Evolutionary conservation across 2,329 filamentous ascomycete genomes (phyloP).

Genomic region (Epichloe typhina): DNA sequence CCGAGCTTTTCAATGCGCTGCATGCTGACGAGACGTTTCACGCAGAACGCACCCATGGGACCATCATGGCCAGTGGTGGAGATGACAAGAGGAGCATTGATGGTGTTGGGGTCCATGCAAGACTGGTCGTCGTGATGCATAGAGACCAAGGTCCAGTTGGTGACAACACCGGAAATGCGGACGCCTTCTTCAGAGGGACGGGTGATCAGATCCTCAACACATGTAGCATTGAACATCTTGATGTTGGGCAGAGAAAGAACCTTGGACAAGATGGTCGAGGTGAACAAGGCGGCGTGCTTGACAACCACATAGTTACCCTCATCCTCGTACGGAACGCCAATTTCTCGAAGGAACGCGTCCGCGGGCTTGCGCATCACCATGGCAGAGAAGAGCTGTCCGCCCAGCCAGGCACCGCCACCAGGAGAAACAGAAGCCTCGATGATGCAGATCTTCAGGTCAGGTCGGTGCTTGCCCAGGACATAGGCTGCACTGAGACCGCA

Average conservation of each 20-base stretch:
- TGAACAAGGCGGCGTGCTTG: conserved; percentile 89
- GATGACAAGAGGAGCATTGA: conserved; percentile 81
- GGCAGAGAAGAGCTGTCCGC: conserved; percentile 85
- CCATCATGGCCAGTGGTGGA: conserved; percentile 85
- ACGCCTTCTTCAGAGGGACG: conserved; percentile 45
- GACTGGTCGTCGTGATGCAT: conserved; percentile 82
- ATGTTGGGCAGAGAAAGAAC: conserved; percentile 79
- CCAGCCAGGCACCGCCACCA: conserved; percentile 82
- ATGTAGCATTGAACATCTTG: conserved; percentile 92
- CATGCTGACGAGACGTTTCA: conserved; percentile 87
- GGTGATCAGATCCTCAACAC: conserved; percentile 86
- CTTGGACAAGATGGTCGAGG: conserved; percentile 70
- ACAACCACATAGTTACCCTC: conserved; percentile 83
- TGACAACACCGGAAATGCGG: conserved; percentile 77
- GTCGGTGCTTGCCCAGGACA: conserved; percentile 67
- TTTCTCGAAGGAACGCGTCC: conserved; percentile 66
- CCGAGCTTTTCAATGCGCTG: conserved; percentile 68
- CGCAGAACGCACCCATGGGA: conserved; percentile 81
- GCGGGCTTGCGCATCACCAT: conserved; percentile 95
- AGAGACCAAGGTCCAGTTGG: conserved; percentile 87
- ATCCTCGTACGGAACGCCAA: conserved; percentile 77
- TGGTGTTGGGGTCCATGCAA: conserved; percentile 96
- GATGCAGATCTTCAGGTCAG: conserved; percentile 84
- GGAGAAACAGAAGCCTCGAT: conserved; percentile 80
- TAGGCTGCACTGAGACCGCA: conserved; percentile 80